A percentile compares a stretch with the other conserved stretches of the same genome.
Evolutionary conservation across 163 green algal species (phyloP).

Genomic region (Chlamydomonas reinhardtii): DNA sequence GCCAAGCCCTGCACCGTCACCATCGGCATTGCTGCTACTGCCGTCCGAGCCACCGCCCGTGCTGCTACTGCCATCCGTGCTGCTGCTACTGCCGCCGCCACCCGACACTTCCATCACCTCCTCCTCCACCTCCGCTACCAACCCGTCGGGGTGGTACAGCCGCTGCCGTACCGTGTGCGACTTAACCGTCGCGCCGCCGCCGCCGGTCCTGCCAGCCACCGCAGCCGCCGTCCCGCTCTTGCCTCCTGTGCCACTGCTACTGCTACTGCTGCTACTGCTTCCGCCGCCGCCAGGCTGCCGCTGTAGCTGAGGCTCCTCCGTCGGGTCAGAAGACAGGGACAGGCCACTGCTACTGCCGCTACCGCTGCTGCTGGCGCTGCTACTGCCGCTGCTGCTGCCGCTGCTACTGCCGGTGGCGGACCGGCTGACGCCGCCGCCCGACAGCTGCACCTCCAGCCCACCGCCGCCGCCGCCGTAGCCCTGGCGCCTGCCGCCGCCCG

Average conservation of each 20-base stretch:
- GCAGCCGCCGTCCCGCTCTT: background rate
- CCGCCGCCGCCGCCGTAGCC: too few species aligned
- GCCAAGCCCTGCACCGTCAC: too few species aligned
- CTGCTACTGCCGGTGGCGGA: too few species aligned
- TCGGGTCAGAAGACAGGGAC: background rate
- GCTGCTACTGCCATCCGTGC: too few species aligned
- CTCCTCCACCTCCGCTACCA: slow-evolving; percentile 39
- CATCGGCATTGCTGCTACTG: too few species aligned
- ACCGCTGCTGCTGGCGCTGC: background rate
- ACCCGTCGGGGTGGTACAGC: slow-evolving; percentile 10
- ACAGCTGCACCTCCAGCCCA: too few species aligned
- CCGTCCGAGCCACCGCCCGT: too few species aligned
- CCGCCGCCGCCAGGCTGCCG: background rate
- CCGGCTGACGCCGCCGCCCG: too few species aligned
- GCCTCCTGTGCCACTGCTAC: background rate
- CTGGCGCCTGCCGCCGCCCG: too few species aligned
- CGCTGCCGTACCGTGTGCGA: slow-evolving; percentile 10
- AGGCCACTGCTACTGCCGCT: background rate
- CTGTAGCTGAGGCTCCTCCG: too few species aligned
- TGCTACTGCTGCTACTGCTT: background rate
- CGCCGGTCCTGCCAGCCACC: background rate
- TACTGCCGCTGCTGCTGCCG: too few species aligned
- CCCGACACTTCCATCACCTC: slow-evolving; percentile 34
- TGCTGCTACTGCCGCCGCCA: slow-evolving; percentile 9
- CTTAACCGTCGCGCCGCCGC: slow-evolving; percentile 29